Evolutionary conservation across 305 asterid species (phyloP), one percentile per base, ranked within the genome.

Genomic region (Fraxinus paxiana): DNA sequence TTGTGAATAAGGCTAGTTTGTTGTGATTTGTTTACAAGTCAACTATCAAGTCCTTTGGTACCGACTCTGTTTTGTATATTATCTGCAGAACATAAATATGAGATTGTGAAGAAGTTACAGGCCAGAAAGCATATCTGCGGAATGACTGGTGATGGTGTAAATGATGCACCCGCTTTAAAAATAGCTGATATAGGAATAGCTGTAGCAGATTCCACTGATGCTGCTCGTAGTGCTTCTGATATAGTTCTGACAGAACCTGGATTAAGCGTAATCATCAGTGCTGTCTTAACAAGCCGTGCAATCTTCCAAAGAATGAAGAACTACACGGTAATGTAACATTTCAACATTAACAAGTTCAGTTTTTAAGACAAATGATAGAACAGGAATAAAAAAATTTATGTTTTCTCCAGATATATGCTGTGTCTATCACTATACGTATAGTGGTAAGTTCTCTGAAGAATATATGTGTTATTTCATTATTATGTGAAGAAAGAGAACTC

Each of bases 81-180:
- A 34, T 56, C 43, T 76, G 61, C 89, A 88, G 91, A 90, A 80
- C 93, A 90, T 63, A 90, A 90, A 35, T 90, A 90, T 78, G 90
- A 88, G 87, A 90, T 90, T 30, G 91, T 90, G 74, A 90, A 88
- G 73, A 90, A 48, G 67, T 61, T 90, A 71, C 91, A 90, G 84
- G 86, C 86, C 15, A 83, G 85, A 76, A 87, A 88, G 81, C 90
- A 90, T 80, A 90, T 90, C 46, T 88, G 90, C 76, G 93, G 93
- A 72, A 90, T 90, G 93, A 90, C 93, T 5, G 92, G 92, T 33
- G 92, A 90, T 84, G 91, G 92, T 28, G 92, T 90, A 46, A 90
- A 90, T 59, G 92, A 90, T 79, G 93, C 93, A 75, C 93, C 93
- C n/a, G 93, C 93, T 6, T 76, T 90, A n/a, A 90, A 90, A 81